These are phyloP conservation scores for Microdochium trichocladiopsis DNA, from an alignment of 2,329 filamentous ascomycete species.

Conservation along the genomic window DNA sequence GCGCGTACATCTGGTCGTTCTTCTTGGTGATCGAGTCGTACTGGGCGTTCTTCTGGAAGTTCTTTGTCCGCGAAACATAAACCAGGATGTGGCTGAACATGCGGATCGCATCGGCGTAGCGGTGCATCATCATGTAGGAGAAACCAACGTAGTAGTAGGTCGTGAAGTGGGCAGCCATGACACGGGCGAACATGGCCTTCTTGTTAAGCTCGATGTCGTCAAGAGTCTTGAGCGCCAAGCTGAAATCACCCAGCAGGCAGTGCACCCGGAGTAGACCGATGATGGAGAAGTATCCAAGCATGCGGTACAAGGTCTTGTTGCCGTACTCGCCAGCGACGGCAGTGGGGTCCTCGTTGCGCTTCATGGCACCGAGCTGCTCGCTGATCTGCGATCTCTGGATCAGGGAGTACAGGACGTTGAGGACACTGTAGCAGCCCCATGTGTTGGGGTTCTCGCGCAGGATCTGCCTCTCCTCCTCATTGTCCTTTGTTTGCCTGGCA, in stretches of 20 bases:
- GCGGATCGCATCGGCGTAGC: constrained; percentile 97
- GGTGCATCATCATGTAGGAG: constrained; percentile 99
- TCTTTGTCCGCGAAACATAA: constrained; percentile 98
- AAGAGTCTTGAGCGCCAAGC: constrained; percentile 94
- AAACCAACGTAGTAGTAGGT: constrained; percentile 99
- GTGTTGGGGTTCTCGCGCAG: constrained; percentile 97
- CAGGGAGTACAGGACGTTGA: constrained; percentile 98
- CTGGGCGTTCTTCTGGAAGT: constrained; percentile 98
- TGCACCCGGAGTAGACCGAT: constrained; percentile 94
- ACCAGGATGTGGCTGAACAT: constrained; percentile 99
- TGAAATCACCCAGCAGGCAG: constrained; percentile 95
- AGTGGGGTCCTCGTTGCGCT: constrained; percentile 84
- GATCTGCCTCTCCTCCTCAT: constrained; percentile 86
- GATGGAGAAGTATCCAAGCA: constrained; percentile 99
- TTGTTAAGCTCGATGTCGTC: constrained; percentile 99
- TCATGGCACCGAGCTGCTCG: constrained; percentile 92
- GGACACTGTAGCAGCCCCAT: constrained; percentile 98
- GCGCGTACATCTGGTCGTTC: constrained; percentile 99
- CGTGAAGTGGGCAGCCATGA: constrained; percentile 99
- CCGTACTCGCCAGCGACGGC: constrained; percentile 93
- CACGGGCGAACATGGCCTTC: constrained; percentile 98
- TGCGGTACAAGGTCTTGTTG: constrained; percentile 87
- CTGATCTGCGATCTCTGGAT: constrained; percentile 98
- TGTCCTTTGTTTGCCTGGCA: constrained; percentile 68
- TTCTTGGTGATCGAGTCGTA: constrained; percentile 99